Percentiles rank a stretch among this genome's conserved stretches.
Conservation (phyloP, 257 asterid genomes). For the Nicotiana tabacum region DNA sequence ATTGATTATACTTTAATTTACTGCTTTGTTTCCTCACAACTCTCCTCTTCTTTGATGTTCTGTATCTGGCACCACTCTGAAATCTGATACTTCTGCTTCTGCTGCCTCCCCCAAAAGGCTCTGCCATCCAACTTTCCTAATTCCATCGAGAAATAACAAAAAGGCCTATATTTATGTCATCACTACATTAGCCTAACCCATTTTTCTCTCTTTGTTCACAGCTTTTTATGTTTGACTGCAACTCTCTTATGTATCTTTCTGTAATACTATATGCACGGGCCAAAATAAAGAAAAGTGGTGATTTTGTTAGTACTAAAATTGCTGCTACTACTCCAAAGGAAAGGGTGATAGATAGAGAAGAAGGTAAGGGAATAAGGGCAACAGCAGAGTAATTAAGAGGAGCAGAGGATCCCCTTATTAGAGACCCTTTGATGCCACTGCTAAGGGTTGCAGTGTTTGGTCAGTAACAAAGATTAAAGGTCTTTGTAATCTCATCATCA, state of each 20-base stretch:
- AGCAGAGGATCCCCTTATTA: slow-evolving; percentile 13
- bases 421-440: slow-evolving; percentile 45
- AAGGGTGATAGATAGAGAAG: background rate
- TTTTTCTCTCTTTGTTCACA: slow-evolving; percentile 18
- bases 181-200: slow-evolving; percentile 63
- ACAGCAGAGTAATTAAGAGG: background rate
- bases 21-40: slow-evolving; percentile 6
- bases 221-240: slow-evolving; percentile 30
- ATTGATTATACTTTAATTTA: slow-evolving; percentile 13
- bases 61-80: slow-evolving; percentile 22
- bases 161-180: slow-evolving; percentile 19
- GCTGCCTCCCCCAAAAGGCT: slow-evolving; percentile 14
- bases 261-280: background rate
- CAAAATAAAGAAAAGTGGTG: slow-evolving; percentile 17
- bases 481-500: slow-evolving; percentile 43
- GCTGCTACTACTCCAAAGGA: no score
- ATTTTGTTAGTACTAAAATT: background rate
- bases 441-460: slow-evolving; percentile 70
- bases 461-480: slow-evolving; percentile 69
- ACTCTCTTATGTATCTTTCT: background rate
- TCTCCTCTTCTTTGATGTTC: slow-evolving; percentile 10
- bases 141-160: slow-evolving; percentile 27
- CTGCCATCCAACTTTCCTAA: slow-evolving; percentile 49
- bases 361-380: background rate
- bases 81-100: slow-evolving; percentile 22